A percentile compares a stretch with the other conserved stretches of the same genome.
Conservation (phyloP, 192 early-diverging fungal species). For the Backusella liffmaniae region DNA sequence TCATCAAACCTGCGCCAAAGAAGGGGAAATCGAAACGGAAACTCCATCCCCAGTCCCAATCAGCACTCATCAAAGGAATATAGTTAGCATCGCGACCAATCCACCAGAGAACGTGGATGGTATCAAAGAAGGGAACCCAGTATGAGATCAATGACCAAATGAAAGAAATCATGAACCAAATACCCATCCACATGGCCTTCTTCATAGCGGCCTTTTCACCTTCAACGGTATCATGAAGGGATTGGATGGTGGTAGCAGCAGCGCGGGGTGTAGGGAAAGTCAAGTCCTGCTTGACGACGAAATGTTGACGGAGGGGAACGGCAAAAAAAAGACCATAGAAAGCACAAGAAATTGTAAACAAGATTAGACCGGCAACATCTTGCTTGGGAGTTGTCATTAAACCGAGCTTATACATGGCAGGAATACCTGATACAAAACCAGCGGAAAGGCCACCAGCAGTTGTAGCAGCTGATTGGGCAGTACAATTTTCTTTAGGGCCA, state of each 20-base stretch:
- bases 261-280: conserved; percentile 68
- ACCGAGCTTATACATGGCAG: conserved; percentile 67
- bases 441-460: conserved; percentile 63
- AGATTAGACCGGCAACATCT: conserved; percentile 49
- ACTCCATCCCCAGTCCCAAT: conserved; percentile 46
- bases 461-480: conserved; percentile 68
- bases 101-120: conserved; percentile 48
- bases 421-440: conserved; percentile 63
- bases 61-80: conserved; percentile 46
- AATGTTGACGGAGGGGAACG: conserved; percentile 63
- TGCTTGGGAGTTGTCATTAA: conserved; percentile 49
- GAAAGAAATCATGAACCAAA: conserved; percentile 43
- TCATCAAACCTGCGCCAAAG: conserved; percentile 66
- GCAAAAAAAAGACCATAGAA: conserved; percentile 77
- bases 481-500: conserved; percentile 68
- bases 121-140: conserved; percentile 47
- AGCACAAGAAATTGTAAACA: conserved; percentile 56
- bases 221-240: conserved; percentile 46
- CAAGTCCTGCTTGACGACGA: conserved; percentile 65
- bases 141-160: conserved; percentile 48
- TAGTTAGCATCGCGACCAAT: conserved; percentile 46
- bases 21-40: conserved; percentile 53
- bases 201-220: conserved; percentile 48
- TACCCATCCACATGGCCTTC: conserved; percentile 53
- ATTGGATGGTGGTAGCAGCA: conserved; percentile 60